Conservation (phyloP, 148 eudicot genomes). For the Camellia sinensis region DNA sequence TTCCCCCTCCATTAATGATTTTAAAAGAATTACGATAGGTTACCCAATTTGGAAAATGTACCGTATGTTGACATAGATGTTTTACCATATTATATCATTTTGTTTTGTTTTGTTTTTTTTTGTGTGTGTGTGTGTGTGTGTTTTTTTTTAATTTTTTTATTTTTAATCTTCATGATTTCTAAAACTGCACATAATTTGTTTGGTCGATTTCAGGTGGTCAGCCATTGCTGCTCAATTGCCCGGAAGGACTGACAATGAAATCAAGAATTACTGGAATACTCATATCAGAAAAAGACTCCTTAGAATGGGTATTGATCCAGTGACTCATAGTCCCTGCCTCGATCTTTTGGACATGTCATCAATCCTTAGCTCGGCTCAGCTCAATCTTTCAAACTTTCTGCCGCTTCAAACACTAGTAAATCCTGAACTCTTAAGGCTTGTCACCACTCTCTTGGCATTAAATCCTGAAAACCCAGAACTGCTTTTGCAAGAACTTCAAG, state of each 20-base stretch:
- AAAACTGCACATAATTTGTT: neutral
- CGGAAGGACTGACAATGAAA: slow-evolving; percentile 26
- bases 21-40: too few species aligned
- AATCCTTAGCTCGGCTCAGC: slow-evolving; percentile 9
- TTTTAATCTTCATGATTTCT: neutral
- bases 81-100: too few species aligned
- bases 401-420: slow-evolving; percentile 13
- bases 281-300: slow-evolving; percentile 23
- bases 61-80: too few species aligned
- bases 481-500: slow-evolving; percentile 5
- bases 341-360: slow-evolving; percentile 12
- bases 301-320: slow-evolving; percentile 21
- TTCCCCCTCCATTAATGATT: too few species aligned
- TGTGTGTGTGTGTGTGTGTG: too few species aligned
- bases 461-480: slow-evolving; percentile 1
- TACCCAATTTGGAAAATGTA: too few species aligned
- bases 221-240: slow-evolving; percentile 27
- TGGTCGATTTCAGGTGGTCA: slow-evolving; percentile 16
- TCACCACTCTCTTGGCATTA: neutral
- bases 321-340: slow-evolving; percentile 23
- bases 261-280: slow-evolving; percentile 26
- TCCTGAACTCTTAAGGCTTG: slow-evolving; percentile 9
- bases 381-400: slow-evolving; percentile 11
- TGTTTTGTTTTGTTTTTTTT: too few species aligned
- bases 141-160: too few species aligned